phyloP scores from a whole-genome alignment of 2,329 filamentous ascomycete species.

The Aspergillus pseudonomiae region DNA sequence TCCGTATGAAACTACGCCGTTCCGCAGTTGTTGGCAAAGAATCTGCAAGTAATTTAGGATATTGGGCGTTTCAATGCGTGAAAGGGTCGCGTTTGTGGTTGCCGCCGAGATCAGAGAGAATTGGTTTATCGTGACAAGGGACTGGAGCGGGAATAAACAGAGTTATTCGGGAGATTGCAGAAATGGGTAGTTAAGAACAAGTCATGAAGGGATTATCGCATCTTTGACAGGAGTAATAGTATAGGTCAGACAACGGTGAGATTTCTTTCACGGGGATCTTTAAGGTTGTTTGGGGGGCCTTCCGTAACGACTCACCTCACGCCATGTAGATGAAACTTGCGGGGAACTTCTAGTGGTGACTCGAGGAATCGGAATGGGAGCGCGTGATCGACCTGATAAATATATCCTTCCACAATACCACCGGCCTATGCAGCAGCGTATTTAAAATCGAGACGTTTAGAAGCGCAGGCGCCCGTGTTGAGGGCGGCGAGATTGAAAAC shows the following conservation, averaged over 20 bases:
- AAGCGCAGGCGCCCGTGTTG: constrained; percentile 20
- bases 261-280: constrained; percentile 19
- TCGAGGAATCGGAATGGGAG: constrained; percentile 16
- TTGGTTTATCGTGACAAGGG: neutral
- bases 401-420: neutral
- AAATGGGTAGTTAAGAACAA: neutral
- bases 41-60: neutral
- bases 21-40: constrained; percentile 8
- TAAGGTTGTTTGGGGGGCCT: constrained; percentile 17
- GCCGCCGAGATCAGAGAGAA: neutral
- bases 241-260: constrained; percentile 5
- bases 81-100: neutral
- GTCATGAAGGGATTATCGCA: neutral
- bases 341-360: constrained; percentile 21
- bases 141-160: constrained; percentile 8
- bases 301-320: constrained; percentile 27
- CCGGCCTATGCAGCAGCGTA: neutral
- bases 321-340: constrained; percentile 30
- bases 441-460: neutral
- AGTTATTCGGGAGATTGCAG: neutral
- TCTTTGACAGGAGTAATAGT: neutral
- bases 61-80: neutral
- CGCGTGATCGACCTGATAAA: constrained; percentile 17
- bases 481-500: constrained; percentile 21
- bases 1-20: constrained; percentile 28